These are phyloP conservation scores for Penicillium oxalicum DNA, from an alignment of 2,329 filamentous ascomycete species.

Conservation along the genomic window DNA sequence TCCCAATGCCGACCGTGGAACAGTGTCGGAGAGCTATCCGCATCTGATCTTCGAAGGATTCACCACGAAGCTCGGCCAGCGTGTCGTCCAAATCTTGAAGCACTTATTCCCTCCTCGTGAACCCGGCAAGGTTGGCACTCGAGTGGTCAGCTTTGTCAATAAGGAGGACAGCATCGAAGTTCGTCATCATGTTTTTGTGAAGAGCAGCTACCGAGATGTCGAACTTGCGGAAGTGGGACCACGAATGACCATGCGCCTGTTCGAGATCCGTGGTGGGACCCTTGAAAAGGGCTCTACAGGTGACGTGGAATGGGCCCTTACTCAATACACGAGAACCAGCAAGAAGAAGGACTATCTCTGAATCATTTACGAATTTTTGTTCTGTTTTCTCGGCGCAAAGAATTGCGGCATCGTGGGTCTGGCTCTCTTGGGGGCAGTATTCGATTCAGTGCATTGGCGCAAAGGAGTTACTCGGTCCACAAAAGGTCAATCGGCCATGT, in stretches of 20 bases:
- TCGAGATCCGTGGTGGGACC: conserved; percentile 87
- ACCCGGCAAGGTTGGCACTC: conserved; percentile 73
- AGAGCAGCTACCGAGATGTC: conserved; percentile 82
- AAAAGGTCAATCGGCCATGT: conserved; percentile 10
- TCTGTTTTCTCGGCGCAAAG: conserved; percentile 14
- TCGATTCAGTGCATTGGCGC: conserved; percentile 22
- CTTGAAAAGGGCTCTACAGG: conserved; percentile 85
- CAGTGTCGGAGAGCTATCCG: conserved; percentile 85
- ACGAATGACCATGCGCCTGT: conserved; percentile 93
- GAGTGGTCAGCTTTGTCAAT: conserved; percentile 91
- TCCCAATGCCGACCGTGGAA: conserved; percentile 77
- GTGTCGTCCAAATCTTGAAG: conserved; percentile 85
- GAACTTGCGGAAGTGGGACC: conserved; percentile 87
- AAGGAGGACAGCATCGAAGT: conserved; percentile 85
- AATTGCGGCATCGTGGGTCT: conserved; percentile 13
- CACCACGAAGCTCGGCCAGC: conserved; percentile 68
- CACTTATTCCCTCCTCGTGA: conserved; percentile 91
- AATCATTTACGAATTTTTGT: conserved; percentile 15
- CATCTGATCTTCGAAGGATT: conserved; percentile 96
- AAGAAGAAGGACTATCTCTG: conserved; percentile 93
- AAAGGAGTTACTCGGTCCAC: conserved; percentile 26
- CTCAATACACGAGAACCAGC: conserved; percentile 87
- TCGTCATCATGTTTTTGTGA: conserved; percentile 87
- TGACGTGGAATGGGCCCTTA: conserved; percentile 93
- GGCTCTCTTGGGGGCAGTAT: conserved; percentile 10